phyloP scores from a whole-genome alignment of 2,329 filamentous ascomycete species.

The Onygenales sp. region DNA sequence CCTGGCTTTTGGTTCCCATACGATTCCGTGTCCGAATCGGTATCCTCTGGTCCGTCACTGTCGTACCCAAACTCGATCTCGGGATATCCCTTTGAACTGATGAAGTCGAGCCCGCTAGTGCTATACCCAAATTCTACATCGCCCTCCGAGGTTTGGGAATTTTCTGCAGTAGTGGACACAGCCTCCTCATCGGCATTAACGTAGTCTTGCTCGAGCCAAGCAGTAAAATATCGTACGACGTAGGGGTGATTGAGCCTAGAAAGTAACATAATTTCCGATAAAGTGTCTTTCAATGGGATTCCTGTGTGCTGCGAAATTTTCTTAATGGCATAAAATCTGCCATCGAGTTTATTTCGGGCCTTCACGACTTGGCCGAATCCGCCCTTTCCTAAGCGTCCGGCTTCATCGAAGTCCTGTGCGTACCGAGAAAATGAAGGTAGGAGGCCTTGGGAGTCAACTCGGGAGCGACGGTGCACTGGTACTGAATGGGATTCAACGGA shows the following conservation, averaged over 20 bases:
- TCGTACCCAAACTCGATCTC: slow-evolving; percentile 68
- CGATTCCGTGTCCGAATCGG: slow-evolving; percentile 24
- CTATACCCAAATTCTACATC: slow-evolving; percentile 58
- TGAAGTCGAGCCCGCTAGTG: slow-evolving; percentile 80
- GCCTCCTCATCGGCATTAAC: slow-evolving; percentile 32
- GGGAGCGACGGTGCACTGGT: slow-evolving; percentile 40
- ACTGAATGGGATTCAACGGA: slow-evolving; percentile 33
- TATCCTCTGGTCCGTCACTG: slow-evolving; percentile 28
- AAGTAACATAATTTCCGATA: slow-evolving; percentile 80
- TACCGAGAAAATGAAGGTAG: slow-evolving; percentile 61
- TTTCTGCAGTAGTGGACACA: slow-evolving; percentile 29
- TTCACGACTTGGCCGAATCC: slow-evolving; percentile 96
- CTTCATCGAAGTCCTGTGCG: slow-evolving; percentile 79
- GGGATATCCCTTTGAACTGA: slow-evolving; percentile 72
- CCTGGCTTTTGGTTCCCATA: slow-evolving; percentile 14
- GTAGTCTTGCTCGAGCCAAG: slow-evolving; percentile 73
- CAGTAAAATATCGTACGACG: slow-evolving; percentile 84
- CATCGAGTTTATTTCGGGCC: slow-evolving; percentile 86
- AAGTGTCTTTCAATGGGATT: slow-evolving; percentile 49
- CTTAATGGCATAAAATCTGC: slow-evolving; percentile 90
- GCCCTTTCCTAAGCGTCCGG: slow-evolving; percentile 79
- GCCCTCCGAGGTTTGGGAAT: slow-evolving; percentile 12
- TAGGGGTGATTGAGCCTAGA: slow-evolving; percentile 88
- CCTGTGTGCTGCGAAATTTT: slow-evolving; percentile 81
- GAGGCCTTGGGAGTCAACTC: slow-evolving; percentile 54